phyloP scores from a whole-genome alignment of 2,329 filamentous ascomycete genomes.

The Fusarium compactum region DNA sequence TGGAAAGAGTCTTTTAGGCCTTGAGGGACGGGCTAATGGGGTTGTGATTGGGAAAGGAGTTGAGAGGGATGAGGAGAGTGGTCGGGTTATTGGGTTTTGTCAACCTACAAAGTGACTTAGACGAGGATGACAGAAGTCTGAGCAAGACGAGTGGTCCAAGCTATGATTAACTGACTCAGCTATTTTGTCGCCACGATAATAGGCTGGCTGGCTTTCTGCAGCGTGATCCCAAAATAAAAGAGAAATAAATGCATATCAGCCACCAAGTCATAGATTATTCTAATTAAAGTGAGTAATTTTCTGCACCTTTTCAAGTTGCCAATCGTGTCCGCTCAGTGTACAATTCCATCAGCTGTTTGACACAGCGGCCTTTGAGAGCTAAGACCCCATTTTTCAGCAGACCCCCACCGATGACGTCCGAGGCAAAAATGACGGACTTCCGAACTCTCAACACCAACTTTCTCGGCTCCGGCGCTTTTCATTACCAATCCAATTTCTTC shows the following conservation, averaged over 20 bases:
- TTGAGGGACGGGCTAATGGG: constrained; percentile 55
- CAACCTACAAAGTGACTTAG: neutral
- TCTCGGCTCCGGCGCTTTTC: constrained; percentile 27
- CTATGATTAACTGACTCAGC: accelerated
- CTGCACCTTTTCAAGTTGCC: neutral
- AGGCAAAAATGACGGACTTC: constrained; percentile 47
- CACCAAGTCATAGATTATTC: neutral
- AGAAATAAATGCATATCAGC: neutral
- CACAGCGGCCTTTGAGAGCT: neutral
- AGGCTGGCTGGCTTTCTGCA: accelerated
- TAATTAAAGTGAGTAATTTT: accelerated
- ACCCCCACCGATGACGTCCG: constrained; percentile 51
- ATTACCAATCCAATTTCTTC: constrained; percentile 27
- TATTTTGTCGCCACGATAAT: neutral
- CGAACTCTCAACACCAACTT: constrained; percentile 43
- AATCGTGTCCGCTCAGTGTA: neutral
- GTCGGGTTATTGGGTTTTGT: constrained; percentile 53
- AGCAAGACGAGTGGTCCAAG: accelerated
- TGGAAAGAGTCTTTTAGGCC: constrained; percentile 52
- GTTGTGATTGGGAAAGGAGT: constrained; percentile 60
- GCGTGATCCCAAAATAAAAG: too few relatives aligned
- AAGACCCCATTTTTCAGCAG: neutral
- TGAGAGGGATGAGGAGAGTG: constrained; percentile 53
- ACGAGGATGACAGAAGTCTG: neutral
- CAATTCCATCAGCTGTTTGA: neutral